Percentiles rank a stretch among this genome's conserved stretches.
Conservation (phyloP, 2,329 filamentous ascomycete species). For the Hortaea sp. region DNA sequence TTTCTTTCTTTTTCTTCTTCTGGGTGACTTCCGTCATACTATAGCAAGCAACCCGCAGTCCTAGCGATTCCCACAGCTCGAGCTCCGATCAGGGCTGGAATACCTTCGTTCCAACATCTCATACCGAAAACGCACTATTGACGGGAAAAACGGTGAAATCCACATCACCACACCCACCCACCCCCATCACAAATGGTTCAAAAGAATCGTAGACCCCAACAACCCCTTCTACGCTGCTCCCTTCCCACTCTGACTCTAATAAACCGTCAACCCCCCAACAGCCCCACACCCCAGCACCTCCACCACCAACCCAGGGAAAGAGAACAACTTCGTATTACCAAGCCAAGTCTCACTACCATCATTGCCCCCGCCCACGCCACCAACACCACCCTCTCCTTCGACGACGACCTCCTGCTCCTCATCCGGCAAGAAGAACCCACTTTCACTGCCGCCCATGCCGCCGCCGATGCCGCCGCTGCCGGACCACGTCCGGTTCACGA, state of each 20-base stretch:
- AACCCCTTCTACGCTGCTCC: too few species aligned
- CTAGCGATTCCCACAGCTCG: too few species aligned
- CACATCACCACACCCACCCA: too few species aligned
- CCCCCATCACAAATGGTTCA: too few species aligned
- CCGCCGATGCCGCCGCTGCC: constrained; percentile 3
- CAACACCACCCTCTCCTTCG: constrained; percentile 33
- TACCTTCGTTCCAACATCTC: too few species aligned
- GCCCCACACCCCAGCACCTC: constrained; percentile 83
- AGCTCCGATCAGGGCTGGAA: too few species aligned
- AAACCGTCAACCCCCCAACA: constrained; percentile 70
- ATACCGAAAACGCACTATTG: too few species aligned
- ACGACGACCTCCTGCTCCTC: constrained; percentile 21
- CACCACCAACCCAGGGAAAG: constrained; percentile 88
- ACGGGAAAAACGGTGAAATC: too few species aligned
- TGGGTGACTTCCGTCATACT: too few species aligned
- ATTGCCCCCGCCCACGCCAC: constrained; percentile 21
- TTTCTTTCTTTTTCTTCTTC: too few species aligned
- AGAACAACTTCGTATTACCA: constrained; percentile 75
- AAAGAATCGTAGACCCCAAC: too few species aligned
- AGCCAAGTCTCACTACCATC: constrained; percentile 42
- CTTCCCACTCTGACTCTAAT: constrained; percentile 5
- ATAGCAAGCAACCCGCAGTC: too few species aligned
- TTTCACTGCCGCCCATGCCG: constrained; percentile 21
- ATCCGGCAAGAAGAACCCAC: constrained; percentile 25
- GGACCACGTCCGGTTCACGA: constrained; percentile 27